Evolutionary conservation across 768 basidiomycete genomes (phyloP).

Genomic region (Galerina marginata): DNA sequence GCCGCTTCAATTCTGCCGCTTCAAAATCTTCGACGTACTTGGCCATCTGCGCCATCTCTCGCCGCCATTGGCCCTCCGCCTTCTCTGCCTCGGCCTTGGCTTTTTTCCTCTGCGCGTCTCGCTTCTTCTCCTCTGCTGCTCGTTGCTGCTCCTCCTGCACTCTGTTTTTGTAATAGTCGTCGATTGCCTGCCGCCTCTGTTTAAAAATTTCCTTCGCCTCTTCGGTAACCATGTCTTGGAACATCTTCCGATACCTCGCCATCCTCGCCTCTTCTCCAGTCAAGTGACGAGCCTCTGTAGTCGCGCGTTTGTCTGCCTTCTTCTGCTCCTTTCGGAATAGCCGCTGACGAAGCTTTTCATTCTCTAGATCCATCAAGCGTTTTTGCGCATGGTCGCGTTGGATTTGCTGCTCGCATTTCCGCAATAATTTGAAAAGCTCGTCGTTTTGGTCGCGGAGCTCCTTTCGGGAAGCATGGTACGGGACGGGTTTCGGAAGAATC

Average conservation of each 20-base stretch:
- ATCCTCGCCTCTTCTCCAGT: constrained; percentile 1
- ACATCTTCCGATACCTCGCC: background rate
- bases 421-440: constrained; percentile 6
- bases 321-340: constrained; percentile 3
- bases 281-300: background rate
- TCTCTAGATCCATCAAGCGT: constrained; percentile 27
- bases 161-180: background rate
- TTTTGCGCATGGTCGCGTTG: constrained; percentile 17
- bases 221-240: background rate
- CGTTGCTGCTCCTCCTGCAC: background rate
- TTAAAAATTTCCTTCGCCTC: background rate
- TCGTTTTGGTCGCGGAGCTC: background rate
- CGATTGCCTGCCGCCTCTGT: background rate
- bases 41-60: background rate
- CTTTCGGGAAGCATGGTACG: background rate
- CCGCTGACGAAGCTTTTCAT: constrained; percentile 8
- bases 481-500: background rate
- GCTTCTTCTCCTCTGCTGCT: constrained; percentile 8
- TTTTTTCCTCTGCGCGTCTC: background rate
- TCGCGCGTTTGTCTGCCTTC: background rate
- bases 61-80: background rate
- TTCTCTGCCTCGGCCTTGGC: background rate
- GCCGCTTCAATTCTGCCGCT: background rate
- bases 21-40: background rate
- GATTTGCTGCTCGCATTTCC: constrained; percentile 8